Percentiles rank a stretch among this genome's conserved stretches.
Evolutionary conservation across 1,284 basidiomycete genomes (phyloP).

Genomic region (Mixia osmundae): DNA sequence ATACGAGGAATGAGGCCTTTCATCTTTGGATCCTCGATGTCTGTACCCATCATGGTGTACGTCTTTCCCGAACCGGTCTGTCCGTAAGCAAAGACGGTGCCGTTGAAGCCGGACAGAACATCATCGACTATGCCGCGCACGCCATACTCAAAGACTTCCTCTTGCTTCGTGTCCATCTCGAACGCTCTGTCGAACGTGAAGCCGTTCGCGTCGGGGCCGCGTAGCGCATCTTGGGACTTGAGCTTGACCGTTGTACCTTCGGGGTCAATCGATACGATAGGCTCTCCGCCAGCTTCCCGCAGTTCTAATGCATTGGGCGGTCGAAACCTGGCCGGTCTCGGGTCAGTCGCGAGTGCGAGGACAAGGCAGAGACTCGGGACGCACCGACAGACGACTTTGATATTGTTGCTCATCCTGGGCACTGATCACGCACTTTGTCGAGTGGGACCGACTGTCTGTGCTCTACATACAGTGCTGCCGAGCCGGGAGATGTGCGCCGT

Average conservation of each 20-base stretch:
- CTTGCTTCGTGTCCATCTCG: conserved; percentile 70
- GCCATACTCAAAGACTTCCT: conserved; percentile 94
- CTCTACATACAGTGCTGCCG: too few relatives aligned
- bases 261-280: conserved; percentile 73
- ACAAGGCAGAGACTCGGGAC: conserved; percentile 15
- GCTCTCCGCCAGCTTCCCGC: conserved; percentile 59
- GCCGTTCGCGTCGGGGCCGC: conserved; percentile 34
- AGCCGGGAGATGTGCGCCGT: too few relatives aligned
- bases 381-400: conserved; percentile 77
- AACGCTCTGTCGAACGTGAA: conserved; percentile 97
- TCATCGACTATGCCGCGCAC: conserved; percentile 58
- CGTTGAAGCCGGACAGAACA: conserved; percentile 97
- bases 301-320: conserved; percentile 80
- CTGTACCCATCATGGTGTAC: conserved; percentile 85
- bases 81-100: conserved; percentile 94
- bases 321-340: conserved; percentile 45
- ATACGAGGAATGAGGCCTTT: conserved; percentile 97
- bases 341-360: not conserved
- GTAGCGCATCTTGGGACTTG: conserved; percentile 20
- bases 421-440: too few relatives aligned
- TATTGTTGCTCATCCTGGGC: conserved; percentile 28
- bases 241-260: conserved; percentile 59
- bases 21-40: conserved; percentile 74
- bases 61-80: conserved; percentile 48
- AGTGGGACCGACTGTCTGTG: too few relatives aligned